Base-by-base conservation (phyloP, 257 asterid species). In the Sherardia arvensis region DNA sequence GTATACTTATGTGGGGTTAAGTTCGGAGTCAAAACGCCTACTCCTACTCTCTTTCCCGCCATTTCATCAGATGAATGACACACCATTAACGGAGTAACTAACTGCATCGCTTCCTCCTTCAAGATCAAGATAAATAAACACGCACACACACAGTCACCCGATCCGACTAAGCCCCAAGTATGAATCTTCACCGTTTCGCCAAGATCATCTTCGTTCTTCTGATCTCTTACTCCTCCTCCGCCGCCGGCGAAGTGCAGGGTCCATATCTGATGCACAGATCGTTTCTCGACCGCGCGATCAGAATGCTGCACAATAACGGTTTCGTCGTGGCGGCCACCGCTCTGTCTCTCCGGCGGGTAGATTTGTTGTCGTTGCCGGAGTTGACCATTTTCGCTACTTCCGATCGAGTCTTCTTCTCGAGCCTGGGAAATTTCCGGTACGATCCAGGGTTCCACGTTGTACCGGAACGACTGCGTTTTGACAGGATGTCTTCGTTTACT, bases 381-480 rank as follows among this genome's bases (percentile, higher is more conserved):
- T 75, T 80, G 34, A 77, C 95, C 11, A 53, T 88, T 27, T 80
- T 88, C 58, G 90, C 83, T 15, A 85, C 87, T 48, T 78, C 92
- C n/a, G 95, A 86, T 63, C 65, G 59, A 63, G 77, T 58, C 5
- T 25, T 88, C 34, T 84, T 88, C 53, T 66, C 75, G 36, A 66
- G 34, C 20, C 66, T 78, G 4, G 77, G 61, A 40, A 85, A 88
- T 17, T 88, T 82, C 78, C 75, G 61, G 25, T 86, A 71, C 77
- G 75, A 88, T 45, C 83, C 81, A 78, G 80, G 81, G 7, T 83
- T 70, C 73, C 95, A 88, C 61, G 83, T 84, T 66, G 55, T 88
- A 25, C 88, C 90, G 2, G 22, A 43, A 27, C 84, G 92, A 9
- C 83, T 66, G 40, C 84, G 71, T 68, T 72, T 84, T 0, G 22